Conservation (phyloP, 1,284 basidiomycete genomes). For the Ceratobasidium sp. region DNA sequence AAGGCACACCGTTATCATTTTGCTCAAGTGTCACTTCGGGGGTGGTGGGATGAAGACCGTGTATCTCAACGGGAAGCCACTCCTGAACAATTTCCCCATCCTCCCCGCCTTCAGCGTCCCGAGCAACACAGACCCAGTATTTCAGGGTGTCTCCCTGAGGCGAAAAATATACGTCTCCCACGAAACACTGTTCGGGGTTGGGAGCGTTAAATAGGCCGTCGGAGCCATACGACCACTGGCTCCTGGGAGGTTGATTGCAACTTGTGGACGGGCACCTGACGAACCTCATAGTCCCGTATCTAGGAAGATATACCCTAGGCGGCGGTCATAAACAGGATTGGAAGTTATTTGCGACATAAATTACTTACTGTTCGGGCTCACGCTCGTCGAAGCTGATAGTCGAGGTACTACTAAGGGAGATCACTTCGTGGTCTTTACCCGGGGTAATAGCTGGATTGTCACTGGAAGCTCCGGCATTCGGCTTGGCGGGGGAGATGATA, state of each 20-base stretch:
- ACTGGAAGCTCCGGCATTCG: too few species aligned
- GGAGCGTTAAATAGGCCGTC: neutral
- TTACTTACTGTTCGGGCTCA: too few species aligned
- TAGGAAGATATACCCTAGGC: neutral
- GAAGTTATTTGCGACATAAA: too few species aligned
- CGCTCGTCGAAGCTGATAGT: too few species aligned
- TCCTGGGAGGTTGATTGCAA: neutral
- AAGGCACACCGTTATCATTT: neutral
- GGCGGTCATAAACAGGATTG: neutral
- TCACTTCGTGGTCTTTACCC: too few species aligned
- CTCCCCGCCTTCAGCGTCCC: conserved; percentile 1
- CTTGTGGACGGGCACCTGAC: neutral
- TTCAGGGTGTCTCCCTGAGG: neutral
- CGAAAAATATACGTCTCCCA: neutral
- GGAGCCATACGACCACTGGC: neutral
- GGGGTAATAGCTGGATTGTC: too few species aligned
- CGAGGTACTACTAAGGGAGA: too few species aligned
- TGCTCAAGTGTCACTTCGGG: neutral
- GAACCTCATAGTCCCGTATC: neutral
- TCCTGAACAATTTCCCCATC: neutral
- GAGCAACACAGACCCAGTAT: neutral
- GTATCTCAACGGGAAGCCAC: neutral
- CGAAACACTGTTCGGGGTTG: neutral
- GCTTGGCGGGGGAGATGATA: neutral
- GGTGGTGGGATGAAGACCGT: neutral